phyloP scores from a whole-genome alignment of 306 rosid species.

The Alnus rubra region DNA sequence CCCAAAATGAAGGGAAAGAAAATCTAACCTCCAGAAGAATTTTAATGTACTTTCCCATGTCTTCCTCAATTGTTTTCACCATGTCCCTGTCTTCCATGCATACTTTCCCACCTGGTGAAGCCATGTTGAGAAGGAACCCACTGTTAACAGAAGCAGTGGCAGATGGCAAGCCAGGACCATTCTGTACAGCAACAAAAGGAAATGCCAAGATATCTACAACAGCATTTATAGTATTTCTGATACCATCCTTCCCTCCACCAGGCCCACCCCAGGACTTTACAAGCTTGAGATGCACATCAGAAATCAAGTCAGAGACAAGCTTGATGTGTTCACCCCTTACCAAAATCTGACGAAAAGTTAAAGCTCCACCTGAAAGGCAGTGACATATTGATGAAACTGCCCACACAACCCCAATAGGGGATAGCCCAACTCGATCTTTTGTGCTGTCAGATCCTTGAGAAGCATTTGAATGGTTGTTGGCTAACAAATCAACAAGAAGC shows the following conservation, averaged over 20 bases:
- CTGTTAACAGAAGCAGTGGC: conserved; percentile 84
- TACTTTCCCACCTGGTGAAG: conserved; percentile 79
- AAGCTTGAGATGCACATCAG: conserved; percentile 72
- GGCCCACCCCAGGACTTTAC: conserved; percentile 82
- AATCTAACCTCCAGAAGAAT: conserved; percentile 73
- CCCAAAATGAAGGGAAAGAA: conserved; percentile 17
- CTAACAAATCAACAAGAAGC: conserved; percentile 68
- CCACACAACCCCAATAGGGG: conserved; percentile 86
- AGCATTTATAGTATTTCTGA: conserved; percentile 61
- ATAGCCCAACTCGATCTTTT: conserved; percentile 65
- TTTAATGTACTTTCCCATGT: conserved; percentile 78
- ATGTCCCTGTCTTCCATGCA: conserved; percentile 78
- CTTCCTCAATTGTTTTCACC: conserved; percentile 83
- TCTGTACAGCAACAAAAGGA: conserved; percentile 92
- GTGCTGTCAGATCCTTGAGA: conserved; percentile 48
- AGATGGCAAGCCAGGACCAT: conserved; percentile 78
- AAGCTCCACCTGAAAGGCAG: conserved; percentile 78
- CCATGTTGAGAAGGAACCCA: conserved; percentile 82
- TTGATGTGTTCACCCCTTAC: conserved; percentile 67
- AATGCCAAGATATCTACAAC: conserved; percentile 83
- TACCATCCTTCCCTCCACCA: conserved; percentile 83
- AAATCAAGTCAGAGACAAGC: conserved; percentile 62
- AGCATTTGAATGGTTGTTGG: conserved; percentile 38
- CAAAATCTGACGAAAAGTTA: conserved; percentile 74
- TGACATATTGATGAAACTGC: conserved; percentile 71